These are phyloP conservation scores for Pholiota molesta DNA, from an alignment of 768 basidiomycete genomes.

Conservation along the genomic window DNA sequence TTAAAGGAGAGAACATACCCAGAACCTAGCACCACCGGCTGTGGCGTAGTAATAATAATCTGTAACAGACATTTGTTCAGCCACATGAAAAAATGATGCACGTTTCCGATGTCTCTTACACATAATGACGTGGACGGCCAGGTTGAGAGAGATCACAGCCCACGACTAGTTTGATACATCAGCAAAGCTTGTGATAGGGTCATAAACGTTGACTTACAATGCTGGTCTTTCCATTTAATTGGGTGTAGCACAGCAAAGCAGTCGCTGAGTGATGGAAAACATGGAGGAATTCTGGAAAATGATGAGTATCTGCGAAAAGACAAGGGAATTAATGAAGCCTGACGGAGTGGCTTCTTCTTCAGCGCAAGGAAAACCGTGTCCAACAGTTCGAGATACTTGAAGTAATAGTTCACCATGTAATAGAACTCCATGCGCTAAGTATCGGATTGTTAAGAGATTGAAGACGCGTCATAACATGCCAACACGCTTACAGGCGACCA, in stretches of 20 bases:
- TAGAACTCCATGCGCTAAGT: slow-evolving; percentile 87
- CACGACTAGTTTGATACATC: slow-evolving; percentile 67
- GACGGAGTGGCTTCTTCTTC: slow-evolving; percentile 98
- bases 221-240: slow-evolving; percentile 93
- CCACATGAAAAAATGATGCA: background rate
- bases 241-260: slow-evolving; percentile 90
- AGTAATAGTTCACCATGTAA: slow-evolving; percentile 99
- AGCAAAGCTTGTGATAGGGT: slow-evolving; percentile 1
- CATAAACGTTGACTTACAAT: slow-evolving; percentile 59
- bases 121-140: slow-evolving; percentile 96
- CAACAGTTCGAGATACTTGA: slow-evolving; percentile 95
- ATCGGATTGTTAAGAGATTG: slow-evolving; percentile 6
- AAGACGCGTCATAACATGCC: slow-evolving; percentile 17
- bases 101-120: slow-evolving; percentile 59
- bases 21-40: slow-evolving; percentile 94
- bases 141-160: slow-evolving; percentile 91
- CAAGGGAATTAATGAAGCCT: slow-evolving; percentile 26
- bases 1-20: slow-evolving; percentile 54
- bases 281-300: slow-evolving; percentile 83
- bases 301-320: slow-evolving; percentile 9
- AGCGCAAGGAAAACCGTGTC: slow-evolving; percentile 97
- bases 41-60: slow-evolving; percentile 99
- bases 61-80: slow-evolving; percentile 29
- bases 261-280: slow-evolving; percentile 99
- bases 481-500: slow-evolving; percentile 82